A percentile compares a stretch with the other conserved stretches of the same genome.
phyloP scores from a whole-genome alignment of 2,329 filamentous ascomycete species.

The Paraconiothyrium sp. region DNA sequence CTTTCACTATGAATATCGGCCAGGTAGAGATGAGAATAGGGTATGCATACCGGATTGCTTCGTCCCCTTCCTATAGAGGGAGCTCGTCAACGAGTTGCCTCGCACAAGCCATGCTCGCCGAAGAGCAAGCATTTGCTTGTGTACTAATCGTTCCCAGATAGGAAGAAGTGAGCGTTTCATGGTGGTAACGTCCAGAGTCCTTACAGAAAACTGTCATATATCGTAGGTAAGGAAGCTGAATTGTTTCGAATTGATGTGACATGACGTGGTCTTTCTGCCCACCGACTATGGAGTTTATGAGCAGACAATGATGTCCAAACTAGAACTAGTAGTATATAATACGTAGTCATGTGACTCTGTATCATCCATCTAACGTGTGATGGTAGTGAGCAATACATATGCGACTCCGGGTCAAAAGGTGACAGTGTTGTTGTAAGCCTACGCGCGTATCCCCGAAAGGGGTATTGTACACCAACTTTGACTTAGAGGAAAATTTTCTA shows the following conservation, averaged over 20 bases:
- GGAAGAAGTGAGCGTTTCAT: conserved; percentile 14
- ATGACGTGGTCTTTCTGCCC: no score
- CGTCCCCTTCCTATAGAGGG: not conserved
- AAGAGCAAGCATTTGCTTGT: not conserved
- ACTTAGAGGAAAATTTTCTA: not conserved
- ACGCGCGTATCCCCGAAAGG: not conserved
- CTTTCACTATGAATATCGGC: not conserved
- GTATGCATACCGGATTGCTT: not conserved
- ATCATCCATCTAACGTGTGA: no score
- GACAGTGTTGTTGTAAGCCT: not conserved
- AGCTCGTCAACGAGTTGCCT: not conserved
- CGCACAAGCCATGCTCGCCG: not conserved
- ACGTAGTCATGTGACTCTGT: no score
- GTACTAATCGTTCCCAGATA: not conserved
- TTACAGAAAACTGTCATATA: conserved; percentile 11
- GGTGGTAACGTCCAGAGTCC: conserved; percentile 13
- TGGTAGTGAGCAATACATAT: no score
- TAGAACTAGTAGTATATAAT: no score
- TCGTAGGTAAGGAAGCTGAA: not conserved
- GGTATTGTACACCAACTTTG: not conserved
- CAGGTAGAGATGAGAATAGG: not conserved
- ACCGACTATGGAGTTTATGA: no score
- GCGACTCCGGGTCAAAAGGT: no score
- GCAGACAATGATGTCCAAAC: no score
- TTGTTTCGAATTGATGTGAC: no score